Base-by-base conservation (phyloP, 2,329 filamentous ascomycete genomes). In the Trichocomaceae sp. region DNA sequence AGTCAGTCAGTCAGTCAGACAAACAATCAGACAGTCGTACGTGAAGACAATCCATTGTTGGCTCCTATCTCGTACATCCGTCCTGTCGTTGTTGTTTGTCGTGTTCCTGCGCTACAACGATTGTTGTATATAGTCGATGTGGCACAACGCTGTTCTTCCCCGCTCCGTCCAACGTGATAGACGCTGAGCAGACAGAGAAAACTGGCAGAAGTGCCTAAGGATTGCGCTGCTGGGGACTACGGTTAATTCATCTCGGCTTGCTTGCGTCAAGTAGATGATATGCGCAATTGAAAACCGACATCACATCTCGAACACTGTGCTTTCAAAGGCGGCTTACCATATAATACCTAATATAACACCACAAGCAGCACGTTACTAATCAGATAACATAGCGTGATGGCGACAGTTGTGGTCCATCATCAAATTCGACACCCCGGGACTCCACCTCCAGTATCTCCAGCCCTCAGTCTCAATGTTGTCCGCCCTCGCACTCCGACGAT, bases 391-490 rank as follows among this genome's bases (percentile, higher is more conserved):
- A 15, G 31, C 52, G 45, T 33, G 2, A 78, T 78, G 75, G 73
- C 75, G 52, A 75, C 75, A 12, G 69, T 77, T 33, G 69, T 77
- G 53, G 71, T 78, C 60, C 75, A 77, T 59, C 73, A 75, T 59
- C 72, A 73, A 35, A 64, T 74, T 59, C 72, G 70, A 53, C 72
- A 75, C 57, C 69, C 82, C 45, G 78, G 80, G 33, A 72, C 76
- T 57, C 76, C 75, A 31, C 72, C 78, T 3, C 71, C 75, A 8
- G 64, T 76, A 12, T 63, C 74, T 35, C 73, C 81, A 33, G 74
- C 80, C 33, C 71, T 85, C 57, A 79, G 75, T 39, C 74, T 86
- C 60, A 84, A 83, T 66, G 51, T 79, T 66, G 51, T 79, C 13
- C 76, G 79, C 6, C 67, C 77, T 50, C 73, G 78, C 62, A 79